Evolutionary conservation across 495 filamentous ascomycete species (phyloP).

Genomic region (Bombardia bombarda): DNA sequence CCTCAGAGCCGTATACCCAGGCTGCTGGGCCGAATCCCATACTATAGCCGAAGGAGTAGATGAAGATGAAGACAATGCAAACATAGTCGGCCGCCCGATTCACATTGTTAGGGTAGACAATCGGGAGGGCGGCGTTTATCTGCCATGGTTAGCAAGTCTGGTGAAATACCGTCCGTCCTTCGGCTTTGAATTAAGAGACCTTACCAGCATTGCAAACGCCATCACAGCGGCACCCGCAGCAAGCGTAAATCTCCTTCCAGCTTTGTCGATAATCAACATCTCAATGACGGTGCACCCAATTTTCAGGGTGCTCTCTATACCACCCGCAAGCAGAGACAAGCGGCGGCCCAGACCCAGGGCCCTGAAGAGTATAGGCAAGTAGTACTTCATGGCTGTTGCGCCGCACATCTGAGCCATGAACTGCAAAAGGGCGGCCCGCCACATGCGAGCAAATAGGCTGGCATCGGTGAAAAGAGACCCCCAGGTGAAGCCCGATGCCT

Average conservation of each 20-base stretch:
- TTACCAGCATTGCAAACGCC: conserved; percentile 39
- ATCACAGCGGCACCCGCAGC: conserved; percentile 36
- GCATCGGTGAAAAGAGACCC: conserved; percentile 29
- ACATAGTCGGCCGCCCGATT: conserved; percentile 41
- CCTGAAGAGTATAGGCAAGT: conserved; percentile 41
- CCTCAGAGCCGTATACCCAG: conserved; percentile 53
- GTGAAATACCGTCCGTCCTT: too few species aligned
- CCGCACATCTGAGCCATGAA: conserved; percentile 50
- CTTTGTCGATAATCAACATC: conserved; percentile 41
- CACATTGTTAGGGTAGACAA: conserved; percentile 41
- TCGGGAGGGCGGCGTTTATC: conserved; percentile 46
- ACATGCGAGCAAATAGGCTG: conserved; percentile 32
- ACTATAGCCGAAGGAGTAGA: conserved; percentile 49
- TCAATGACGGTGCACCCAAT: conserved; percentile 43
- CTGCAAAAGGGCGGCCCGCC: conserved; percentile 40
- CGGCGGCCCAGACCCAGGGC: conserved; percentile 36
- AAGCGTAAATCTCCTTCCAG: conserved; percentile 37
- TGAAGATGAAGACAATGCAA: conserved; percentile 49
- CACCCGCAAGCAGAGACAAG: conserved; percentile 38
- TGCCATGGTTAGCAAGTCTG: too few species aligned
- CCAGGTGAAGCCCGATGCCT: conserved; percentile 25
- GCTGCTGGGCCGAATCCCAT: conserved; percentile 49
- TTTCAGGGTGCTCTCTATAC: conserved; percentile 44
- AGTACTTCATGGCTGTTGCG: conserved; percentile 50
- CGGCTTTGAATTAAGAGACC: too few species aligned